Evolutionary conservation across 2,329 filamentous ascomycete species (phyloP), one percentile per base, ranked within the genome.

Genomic region (Podosphaera aphanis): DNA sequence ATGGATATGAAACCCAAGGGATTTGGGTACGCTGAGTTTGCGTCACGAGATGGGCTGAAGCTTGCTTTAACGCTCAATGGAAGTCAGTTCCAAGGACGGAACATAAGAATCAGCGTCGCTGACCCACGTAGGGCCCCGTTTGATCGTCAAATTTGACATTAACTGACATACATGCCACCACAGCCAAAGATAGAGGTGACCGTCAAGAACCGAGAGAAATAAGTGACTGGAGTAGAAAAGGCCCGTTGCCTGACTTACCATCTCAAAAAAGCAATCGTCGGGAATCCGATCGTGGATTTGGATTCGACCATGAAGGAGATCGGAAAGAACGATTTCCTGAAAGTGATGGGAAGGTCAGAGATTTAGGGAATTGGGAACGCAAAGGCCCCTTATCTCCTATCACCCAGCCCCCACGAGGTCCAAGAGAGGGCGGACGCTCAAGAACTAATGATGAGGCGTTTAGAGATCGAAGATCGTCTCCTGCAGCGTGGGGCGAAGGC

Each of bases 21-120:
- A 43, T 98, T 98, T 58, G 90, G 88, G 50, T 98, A 98, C 62
- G 88, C 93, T 53, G 90, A 98, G 63, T 98, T 98, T 58, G 76
- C 71, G 53, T 79, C 76, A 44, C 66, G 90, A 39, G 88, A 95
- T 43, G 88, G 88, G 49, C 68, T 98, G 58, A 92, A 93, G 69
- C 80, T 85, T 64, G 90, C 90, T 47, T 72, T 98, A 52, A 74
- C 77, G 48, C 72, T 90, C 51, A 86, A 86, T 57, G 83, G 84
- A 56, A 70, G 75, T 49, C 77, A 74, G 48, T 86, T 95, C 62
- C 80, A 92, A 62, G 85, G 85, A 55, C 79, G 90, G 55, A 81
- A 78, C 59, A 85, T 98, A 61, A 78, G 84, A 61, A 79, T 95
- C 61, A 94, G 86, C 68, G 79, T 98, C 60, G 92, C 90, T 44